Conservation (phyloP, 257 asterid species). For the Rubia yunnanensis region DNA sequence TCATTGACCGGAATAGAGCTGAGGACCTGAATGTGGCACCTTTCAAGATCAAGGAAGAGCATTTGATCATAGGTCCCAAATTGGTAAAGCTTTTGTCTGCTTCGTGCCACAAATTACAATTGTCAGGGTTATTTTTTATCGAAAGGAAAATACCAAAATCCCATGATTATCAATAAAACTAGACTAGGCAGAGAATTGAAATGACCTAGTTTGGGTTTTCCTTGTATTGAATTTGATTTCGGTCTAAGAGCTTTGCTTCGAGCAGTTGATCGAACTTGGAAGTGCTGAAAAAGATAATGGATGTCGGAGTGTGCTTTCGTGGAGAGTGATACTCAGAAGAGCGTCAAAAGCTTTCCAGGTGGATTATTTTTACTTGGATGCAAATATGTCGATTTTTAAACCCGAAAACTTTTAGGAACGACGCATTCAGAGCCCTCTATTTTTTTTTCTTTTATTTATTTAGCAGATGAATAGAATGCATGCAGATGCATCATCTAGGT, state of each 20-base stretch:
- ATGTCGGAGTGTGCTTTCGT: conserved; percentile 60
- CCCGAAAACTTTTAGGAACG: too few species aligned
- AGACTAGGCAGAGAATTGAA: not conserved
- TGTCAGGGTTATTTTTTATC: not conserved
- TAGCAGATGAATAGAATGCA: too few species aligned
- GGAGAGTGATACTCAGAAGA: conserved; percentile 41
- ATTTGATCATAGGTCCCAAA: conserved; percentile 76
- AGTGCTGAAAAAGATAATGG: conserved; percentile 78
- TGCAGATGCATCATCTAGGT: too few species aligned
- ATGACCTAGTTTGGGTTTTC: not conserved
- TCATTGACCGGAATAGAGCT: conserved; percentile 29
- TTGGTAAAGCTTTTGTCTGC: conserved; percentile 38
- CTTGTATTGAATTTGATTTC: not conserved
- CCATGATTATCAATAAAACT: not conserved
- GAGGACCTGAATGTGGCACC: conserved; percentile 84
- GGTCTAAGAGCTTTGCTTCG: not conserved
- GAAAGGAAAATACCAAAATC: not conserved
- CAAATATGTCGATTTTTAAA: too few species aligned
- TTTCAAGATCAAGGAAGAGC: conserved; percentile 84
- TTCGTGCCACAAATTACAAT: too few species aligned
- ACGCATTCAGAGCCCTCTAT: too few species aligned
- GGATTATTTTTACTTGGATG: too few species aligned
- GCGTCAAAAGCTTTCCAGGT: too few species aligned
- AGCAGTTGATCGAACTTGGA: conserved; percentile 94
- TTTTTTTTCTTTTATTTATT: too few species aligned